These are phyloP conservation scores for Aspergillus floridensis DNA, from an alignment of 2,329 filamentous ascomycete species.

Conservation along the genomic window DNA sequence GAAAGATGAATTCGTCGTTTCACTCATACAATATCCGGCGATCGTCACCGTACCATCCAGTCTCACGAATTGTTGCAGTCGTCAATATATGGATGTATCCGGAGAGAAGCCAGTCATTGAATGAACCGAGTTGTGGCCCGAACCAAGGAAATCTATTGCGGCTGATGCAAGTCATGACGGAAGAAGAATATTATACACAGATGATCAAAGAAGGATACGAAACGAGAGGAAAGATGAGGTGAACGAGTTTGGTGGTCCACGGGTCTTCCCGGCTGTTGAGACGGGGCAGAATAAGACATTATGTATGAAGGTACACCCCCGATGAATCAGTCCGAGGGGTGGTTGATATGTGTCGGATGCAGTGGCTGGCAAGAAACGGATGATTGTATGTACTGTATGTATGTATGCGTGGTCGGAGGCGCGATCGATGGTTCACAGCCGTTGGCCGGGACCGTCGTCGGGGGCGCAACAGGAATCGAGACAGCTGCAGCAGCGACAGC, in stretches of 20 bases:
- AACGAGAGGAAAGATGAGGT: background rate
- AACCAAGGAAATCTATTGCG: slow-evolving; percentile 3
- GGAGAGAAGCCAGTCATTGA: no score
- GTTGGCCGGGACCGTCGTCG: background rate
- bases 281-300: background rate
- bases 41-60: no score
- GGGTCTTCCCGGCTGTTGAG: background rate
- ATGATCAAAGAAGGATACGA: background rate
- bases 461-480: background rate
- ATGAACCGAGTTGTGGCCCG: background rate
- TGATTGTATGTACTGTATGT: background rate
- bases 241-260: background rate
- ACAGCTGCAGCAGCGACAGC: slow-evolving; percentile 5
- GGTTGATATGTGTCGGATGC: background rate
- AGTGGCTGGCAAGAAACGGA: background rate
- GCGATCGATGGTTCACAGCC: background rate
- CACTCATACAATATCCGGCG: no score
- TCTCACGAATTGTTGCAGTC: no score
- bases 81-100: no score
- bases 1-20: no score
- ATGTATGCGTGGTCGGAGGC: background rate
- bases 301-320: background rate
- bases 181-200: slow-evolving; percentile 3
- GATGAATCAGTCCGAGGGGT: background rate
- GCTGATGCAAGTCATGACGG: slow-evolving; percentile 4